These are phyloP conservation scores for Bipolaris bicolor DNA, from an alignment of 2,329 filamentous ascomycete genomes.

Conservation along the genomic window DNA sequence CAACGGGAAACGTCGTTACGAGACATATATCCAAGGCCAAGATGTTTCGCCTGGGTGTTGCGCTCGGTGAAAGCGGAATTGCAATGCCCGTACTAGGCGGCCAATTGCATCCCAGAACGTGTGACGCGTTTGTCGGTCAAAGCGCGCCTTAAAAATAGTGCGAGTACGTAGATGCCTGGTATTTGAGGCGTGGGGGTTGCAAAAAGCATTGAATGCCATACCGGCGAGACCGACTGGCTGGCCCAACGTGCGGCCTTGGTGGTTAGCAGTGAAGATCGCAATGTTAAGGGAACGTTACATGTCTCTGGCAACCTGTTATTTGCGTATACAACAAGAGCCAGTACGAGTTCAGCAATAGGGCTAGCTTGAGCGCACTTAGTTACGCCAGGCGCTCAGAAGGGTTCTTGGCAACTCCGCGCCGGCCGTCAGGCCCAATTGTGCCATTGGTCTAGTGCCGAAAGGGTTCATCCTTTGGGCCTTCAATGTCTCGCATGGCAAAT, in stretches of 20 bases:
- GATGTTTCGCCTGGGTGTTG: slow-evolving; percentile 2
- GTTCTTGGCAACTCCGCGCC: slow-evolving; percentile 5
- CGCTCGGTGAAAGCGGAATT: slow-evolving; percentile 11
- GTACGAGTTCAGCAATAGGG: neutral
- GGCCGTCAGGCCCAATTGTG: slow-evolving; percentile 5
- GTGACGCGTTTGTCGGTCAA: neutral
- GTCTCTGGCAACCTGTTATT: neutral
- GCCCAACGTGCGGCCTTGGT: neutral
- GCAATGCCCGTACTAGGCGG: neutral
- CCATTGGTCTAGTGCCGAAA: neutral
- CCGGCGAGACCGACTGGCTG: neutral
- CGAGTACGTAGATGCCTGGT: neutral
- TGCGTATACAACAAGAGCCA: slow-evolving; percentile 10
- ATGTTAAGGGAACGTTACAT: neutral
- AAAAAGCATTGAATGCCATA: neutral
- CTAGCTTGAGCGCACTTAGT: too few relatives aligned
- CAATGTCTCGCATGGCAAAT: slow-evolving; percentile 13
- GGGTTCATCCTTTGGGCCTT: neutral
- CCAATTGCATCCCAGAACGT: slow-evolving; percentile 17
- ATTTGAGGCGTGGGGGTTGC: too few relatives aligned
- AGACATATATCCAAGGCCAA: neutral
- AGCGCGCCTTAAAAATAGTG: slow-evolving; percentile 1
- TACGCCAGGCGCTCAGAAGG: neutral
- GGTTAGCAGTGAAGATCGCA: slow-evolving; percentile 5
- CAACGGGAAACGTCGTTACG: neutral